Evolutionary conservation across 2,329 filamentous ascomycete genomes (phyloP), one percentile per base, ranked within the genome.

Genomic region (Aspergillus fumigatus): DNA sequence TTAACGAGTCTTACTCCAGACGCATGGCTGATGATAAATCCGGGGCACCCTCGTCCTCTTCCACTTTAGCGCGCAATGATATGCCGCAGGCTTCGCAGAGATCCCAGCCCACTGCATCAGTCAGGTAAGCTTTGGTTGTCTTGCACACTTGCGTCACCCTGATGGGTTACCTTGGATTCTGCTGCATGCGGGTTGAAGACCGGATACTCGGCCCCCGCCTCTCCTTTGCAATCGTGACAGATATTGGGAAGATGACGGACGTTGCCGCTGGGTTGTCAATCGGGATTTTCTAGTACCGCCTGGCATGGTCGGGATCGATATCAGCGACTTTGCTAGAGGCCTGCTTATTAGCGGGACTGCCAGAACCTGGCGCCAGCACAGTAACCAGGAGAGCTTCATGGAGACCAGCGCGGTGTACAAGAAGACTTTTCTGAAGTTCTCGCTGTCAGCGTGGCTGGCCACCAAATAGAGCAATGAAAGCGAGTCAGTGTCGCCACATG

Each of bases 41-140:
- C 7, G 77, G 75, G 1, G 83, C 82, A 0, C 82, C 82, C 17
- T 66, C 70, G 0, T 82, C 83, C 62, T 83, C 78, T 0, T 82
- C 79, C 1, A 86, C 72, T 70, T 81, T 84, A 1, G 78, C 77
- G 73, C 21, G 71, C 68, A 4, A 83, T 71, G 8, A 88, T 71
- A 64, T 87, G 82, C 63, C 87, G 83, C 52, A 87, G 70, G 2
- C 84, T 88, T 0, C 85, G 85, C 56, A 87, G 65, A 4, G 70
- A 72, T 50, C 82, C 73, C 79, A 82, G 62, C 83, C 78, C 14
- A 79, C 61, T 0, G 70, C 72, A 41, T 82, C 74, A 54, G 85
- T 78, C 51, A 72, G 69, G 51, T 86, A 68, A 1, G 80, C 79
- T 11, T 74, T 75, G 1, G 64, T 67, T 0, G 79, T 62, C 23